These are phyloP conservation scores for Mangifera indica DNA, from an alignment of 345 rosid genomes.

Conservation along the genomic window DNA sequence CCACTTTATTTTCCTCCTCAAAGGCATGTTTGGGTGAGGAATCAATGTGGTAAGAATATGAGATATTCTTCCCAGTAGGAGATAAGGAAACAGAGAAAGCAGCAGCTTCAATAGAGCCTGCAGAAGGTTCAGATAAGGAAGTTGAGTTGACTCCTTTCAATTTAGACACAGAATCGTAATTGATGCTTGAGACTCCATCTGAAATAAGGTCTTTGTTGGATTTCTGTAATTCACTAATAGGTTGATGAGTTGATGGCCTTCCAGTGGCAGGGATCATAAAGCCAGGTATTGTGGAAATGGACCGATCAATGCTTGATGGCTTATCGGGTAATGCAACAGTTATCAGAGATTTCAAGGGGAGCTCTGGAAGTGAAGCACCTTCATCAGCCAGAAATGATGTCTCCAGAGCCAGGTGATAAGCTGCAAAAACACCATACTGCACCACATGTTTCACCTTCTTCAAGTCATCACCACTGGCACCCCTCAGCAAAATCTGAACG, in stretches of 20 bases:
- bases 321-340: constrained; percentile 89
- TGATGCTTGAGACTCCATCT: constrained; percentile 26
- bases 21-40: constrained; percentile 23
- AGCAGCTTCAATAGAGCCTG: constrained; percentile 17
- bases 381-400: constrained; percentile 97
- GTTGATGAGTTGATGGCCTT: constrained; percentile 41
- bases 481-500: constrained; percentile 83
- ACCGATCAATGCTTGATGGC: constrained; percentile 65
- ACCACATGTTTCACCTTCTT: constrained; percentile 96
- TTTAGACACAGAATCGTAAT: constrained; percentile 29
- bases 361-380: constrained; percentile 93
- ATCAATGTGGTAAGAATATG: constrained; percentile 18
- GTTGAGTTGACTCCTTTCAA: constrained; percentile 33
- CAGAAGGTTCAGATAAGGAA: constrained; percentile 25
- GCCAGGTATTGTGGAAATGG: constrained; percentile 89
- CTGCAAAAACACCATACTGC: constrained; percentile 97
- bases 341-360: constrained; percentile 75
- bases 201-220: constrained; percentile 25
- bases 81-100: constrained; percentile 24
- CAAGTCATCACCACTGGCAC: constrained; percentile 86
- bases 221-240: constrained; percentile 42
- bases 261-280: constrained; percentile 44
- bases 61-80: constrained; percentile 20
- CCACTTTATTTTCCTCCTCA: constrained; percentile 32
- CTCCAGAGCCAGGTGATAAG: constrained; percentile 96